Evolutionary conservation across 768 basidiomycete species (phyloP).

Genomic region (Boletus vermiculosoides): DNA sequence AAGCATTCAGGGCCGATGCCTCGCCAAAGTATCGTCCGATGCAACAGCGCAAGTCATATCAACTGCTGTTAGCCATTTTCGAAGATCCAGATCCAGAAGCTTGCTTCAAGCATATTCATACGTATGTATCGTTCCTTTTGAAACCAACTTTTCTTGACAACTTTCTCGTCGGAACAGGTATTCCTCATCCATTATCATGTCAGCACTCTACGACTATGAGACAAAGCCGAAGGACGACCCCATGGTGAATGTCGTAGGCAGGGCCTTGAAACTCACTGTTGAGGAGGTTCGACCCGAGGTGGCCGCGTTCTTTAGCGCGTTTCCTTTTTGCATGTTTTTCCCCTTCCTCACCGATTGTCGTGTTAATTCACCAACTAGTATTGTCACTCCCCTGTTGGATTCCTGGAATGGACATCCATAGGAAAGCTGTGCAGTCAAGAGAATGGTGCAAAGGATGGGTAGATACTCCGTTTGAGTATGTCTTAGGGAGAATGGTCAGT

Average conservation of each 20-base stretch:
- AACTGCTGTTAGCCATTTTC: constrained; percentile 30
- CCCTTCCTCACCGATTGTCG: neutral
- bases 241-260: constrained; percentile 26
- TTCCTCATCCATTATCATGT: constrained; percentile 31
- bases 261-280: constrained; percentile 25
- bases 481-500: constrained; percentile 15
- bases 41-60: constrained; percentile 32
- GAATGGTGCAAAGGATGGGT: constrained; percentile 21
- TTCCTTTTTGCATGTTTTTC: constrained; percentile 9
- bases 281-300: constrained; percentile 25
- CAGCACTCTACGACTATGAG: constrained; percentile 34
- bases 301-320: constrained; percentile 16
- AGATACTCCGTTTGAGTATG: constrained; percentile 19
- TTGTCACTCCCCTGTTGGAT: constrained; percentile 27
- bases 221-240: constrained; percentile 28
- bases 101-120: constrained; percentile 23
- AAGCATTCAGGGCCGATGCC: constrained; percentile 32
- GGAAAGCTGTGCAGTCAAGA: constrained; percentile 18
- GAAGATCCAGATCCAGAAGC: constrained; percentile 19
- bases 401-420: constrained; percentile 32
- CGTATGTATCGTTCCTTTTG: constrained; percentile 1
- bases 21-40: constrained; percentile 28
- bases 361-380: constrained; percentile 19
- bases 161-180: constrained; percentile 13
- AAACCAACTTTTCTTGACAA: neutral